phyloP scores from a whole-genome alignment of 2,329 filamentous ascomycete genomes.

The Fusarium verticillioides region DNA sequence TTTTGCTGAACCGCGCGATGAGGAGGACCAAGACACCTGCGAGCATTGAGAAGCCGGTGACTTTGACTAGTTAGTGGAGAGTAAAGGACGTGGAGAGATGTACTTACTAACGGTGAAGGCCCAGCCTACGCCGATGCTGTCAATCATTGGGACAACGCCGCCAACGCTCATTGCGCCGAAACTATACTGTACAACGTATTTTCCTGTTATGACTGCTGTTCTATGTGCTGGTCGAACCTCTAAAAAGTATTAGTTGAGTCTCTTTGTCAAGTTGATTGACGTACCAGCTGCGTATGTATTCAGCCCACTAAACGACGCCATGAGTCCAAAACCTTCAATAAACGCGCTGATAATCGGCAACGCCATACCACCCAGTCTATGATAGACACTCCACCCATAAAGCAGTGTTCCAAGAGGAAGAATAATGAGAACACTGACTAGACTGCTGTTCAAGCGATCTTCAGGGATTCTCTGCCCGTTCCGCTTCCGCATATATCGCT shows the following conservation, averaged over 20 bases:
- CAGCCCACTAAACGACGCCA: constrained; percentile 52
- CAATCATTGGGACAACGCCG: constrained; percentile 40
- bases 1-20: constrained; percentile 36
- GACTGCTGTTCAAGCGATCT: constrained; percentile 48
- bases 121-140: constrained; percentile 40
- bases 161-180: constrained; percentile 43
- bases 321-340: constrained; percentile 48
- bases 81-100: rapidly evolving
- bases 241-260: not conserved
- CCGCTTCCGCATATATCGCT: constrained; percentile 53
- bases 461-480: constrained; percentile 46
- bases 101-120: constrained; percentile 42
- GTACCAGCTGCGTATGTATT: constrained; percentile 55
- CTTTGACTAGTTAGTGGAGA: constrained; percentile 7
- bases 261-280: rapidly evolving
- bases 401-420: constrained; percentile 48
- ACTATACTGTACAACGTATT: constrained; percentile 44
- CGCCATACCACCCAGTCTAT: constrained; percentile 48
- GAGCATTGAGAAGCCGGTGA: constrained; percentile 13
- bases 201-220: constrained; percentile 42
- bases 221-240: constrained; percentile 39
- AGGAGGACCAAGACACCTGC: constrained; percentile 27
- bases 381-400: constrained; percentile 52
- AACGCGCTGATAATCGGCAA: constrained; percentile 50
- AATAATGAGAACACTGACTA: constrained; percentile 46